phyloP scores from a whole-genome alignment of 1,284 basidiomycete genomes.

The Trichosporon asahii region DNA sequence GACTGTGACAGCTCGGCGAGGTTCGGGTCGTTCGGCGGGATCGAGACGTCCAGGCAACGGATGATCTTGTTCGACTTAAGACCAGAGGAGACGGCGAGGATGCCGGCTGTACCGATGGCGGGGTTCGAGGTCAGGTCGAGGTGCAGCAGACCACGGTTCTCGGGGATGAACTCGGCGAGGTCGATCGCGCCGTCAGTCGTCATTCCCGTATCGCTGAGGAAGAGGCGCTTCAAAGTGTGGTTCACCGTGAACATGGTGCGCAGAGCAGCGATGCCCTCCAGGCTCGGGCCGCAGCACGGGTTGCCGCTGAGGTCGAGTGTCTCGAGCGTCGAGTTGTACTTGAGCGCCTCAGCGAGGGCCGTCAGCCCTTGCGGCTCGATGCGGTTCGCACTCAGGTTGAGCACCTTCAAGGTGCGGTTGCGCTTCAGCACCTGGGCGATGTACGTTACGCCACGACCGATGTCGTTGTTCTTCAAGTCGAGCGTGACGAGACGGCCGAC shows the following conservation, averaged over 20 bases:
- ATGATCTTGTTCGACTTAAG: constrained; percentile 76
- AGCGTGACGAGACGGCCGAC: constrained; percentile 81
- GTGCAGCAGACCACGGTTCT: constrained; percentile 79
- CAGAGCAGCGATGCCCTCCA: constrained; percentile 84
- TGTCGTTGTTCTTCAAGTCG: constrained; percentile 87
- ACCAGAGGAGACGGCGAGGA: constrained; percentile 84
- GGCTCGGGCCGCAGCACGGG: constrained; percentile 79
- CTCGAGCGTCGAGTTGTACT: constrained; percentile 91
- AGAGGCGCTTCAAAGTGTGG: constrained; percentile 84
- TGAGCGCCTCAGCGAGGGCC: constrained; percentile 84
- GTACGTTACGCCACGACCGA: constrained; percentile 81
- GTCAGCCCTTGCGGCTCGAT: constrained; percentile 79
- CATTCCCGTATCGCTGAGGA: constrained; percentile 79
- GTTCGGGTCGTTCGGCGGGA: constrained; percentile 81
- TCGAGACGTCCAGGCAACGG: constrained; percentile 88
- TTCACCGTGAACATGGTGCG: constrained; percentile 91
- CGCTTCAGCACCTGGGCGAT: constrained; percentile 92
- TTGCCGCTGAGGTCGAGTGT: constrained; percentile 91
- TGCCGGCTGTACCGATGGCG: constrained; percentile 77
- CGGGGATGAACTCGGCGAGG: constrained; percentile 91
- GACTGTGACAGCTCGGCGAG: constrained; percentile 62
- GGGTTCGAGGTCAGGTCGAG: constrained; percentile 76
- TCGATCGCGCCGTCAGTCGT: constrained; percentile 85
- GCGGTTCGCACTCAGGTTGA: constrained; percentile 91
- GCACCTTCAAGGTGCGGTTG: constrained; percentile 88